Base-by-base conservation (phyloP, 768 basidiomycete species). In the Filobasidium floriforme region DNA sequence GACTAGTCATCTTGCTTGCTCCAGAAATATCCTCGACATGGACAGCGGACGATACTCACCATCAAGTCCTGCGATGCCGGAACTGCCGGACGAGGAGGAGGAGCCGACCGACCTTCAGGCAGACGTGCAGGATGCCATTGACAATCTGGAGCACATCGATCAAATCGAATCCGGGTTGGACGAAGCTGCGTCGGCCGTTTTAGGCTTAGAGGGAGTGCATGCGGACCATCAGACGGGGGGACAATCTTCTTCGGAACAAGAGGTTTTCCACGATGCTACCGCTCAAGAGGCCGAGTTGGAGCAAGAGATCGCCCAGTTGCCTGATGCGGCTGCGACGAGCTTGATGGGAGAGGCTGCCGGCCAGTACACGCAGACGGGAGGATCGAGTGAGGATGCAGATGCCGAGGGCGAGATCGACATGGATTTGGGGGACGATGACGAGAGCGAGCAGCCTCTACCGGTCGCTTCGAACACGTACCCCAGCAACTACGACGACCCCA, bases 391-490 rank as follows among this genome's bases (percentile, higher is more conserved):
- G 22, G 65, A 66, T 41, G 65, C 65, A 26, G 65, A 66, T 26
- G 65, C 65, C 2, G 65, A 66, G 51, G 65, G 65, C 11, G 65
- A 66, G 54, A 66, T 66, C 12, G 65, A 66, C 18, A 60, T 66
- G 19, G 65, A 66, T 29, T 37, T 66, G 9, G 65, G 60, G 1
- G 65, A 37, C n/a, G 65, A 66, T 41, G 65, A 51, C 11, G 62
- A 63, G n/a, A 59, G 59, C 11, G 46, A 65, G 9, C 32, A 37
- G 32, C 32, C 32, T 37, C 9, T 37, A 37, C 32, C 32, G 32
- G 32, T 9, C 32, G 32, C 32, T 3, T 4, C 9, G 9, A 37
- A 3, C 32, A 37, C 9, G 32, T 37, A 37, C 32, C 7, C 24
- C 24, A n/a, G 4, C 18, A 24, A 15, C 26, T 2, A 32, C 15